These are phyloP conservation scores for Penicillium ucsense DNA, from an alignment of 495 filamentous ascomycete species.

Conservation along the genomic window DNA sequence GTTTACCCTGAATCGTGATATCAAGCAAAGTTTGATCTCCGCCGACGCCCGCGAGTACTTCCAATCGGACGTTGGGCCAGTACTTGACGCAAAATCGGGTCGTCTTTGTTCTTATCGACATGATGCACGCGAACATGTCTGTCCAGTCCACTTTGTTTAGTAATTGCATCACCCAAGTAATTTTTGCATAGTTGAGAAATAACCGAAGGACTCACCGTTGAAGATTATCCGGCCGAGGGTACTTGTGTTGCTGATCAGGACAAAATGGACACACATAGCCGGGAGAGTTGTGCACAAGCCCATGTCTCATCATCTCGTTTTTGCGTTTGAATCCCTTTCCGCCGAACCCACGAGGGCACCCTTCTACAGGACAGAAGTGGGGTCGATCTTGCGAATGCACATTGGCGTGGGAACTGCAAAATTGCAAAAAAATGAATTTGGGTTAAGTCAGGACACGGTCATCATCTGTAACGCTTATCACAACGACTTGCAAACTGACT, in stretches of 20 bases:
- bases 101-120: conserved; percentile 76
- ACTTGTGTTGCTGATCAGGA: conserved; percentile 90
- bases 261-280: conserved; percentile 98
- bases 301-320: conserved; percentile 98
- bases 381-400: conserved; percentile 86
- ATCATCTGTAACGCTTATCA: neutral
- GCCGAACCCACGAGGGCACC: conserved; percentile 67
- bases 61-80: conserved; percentile 78
- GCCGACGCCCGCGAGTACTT: conserved; percentile 70
- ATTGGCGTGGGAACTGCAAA: conserved; percentile 82
- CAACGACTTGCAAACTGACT: conserved; percentile 38
- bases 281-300: conserved; percentile 87
- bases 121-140: conserved; percentile 90
- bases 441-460: neutral
- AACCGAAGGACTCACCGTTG: conserved; percentile 57
- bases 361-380: conserved; percentile 80
- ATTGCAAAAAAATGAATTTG: conserved; percentile 5
- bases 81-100: conserved; percentile 67
- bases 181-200: neutral
- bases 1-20: neutral
- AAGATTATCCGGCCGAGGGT: conserved; percentile 93
- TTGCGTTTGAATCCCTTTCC: conserved; percentile 98
- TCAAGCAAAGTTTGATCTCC: conserved; percentile 38
- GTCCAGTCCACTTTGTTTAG: neutral
- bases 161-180: neutral